These are phyloP conservation scores for Stemphylium vesicarium DNA, from an alignment of 2,329 filamentous ascomycete genomes.

Conservation along the genomic window DNA sequence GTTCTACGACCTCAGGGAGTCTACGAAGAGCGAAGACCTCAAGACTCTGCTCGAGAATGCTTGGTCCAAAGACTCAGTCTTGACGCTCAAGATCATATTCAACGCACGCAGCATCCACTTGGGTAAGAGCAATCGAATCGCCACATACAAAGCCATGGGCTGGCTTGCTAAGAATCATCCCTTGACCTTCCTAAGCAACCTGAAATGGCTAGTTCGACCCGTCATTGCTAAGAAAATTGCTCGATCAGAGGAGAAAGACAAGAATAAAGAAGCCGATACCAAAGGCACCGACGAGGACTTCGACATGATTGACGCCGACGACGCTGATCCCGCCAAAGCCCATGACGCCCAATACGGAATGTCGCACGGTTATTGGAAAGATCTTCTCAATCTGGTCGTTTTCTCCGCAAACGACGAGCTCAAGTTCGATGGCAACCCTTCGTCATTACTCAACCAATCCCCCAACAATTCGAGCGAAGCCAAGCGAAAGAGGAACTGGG, in stretches of 20 bases:
- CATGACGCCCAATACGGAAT: slow-evolving; percentile 48
- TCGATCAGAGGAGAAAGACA: slow-evolving; percentile 21
- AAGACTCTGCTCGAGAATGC: slow-evolving; percentile 54
- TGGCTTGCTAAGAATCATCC: slow-evolving; percentile 65
- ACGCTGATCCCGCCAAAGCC: slow-evolving; percentile 27
- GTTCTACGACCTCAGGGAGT: slow-evolving; percentile 60
- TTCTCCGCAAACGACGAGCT: slow-evolving; percentile 59
- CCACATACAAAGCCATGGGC: slow-evolving; percentile 61
- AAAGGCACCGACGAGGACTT: slow-evolving; percentile 43
- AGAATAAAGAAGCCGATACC: neutral
- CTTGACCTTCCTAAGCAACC: slow-evolving; percentile 59
- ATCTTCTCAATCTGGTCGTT: slow-evolving; percentile 63
- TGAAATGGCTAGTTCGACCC: slow-evolving; percentile 63
- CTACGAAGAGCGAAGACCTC: slow-evolving; percentile 48
- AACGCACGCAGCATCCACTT: slow-evolving; percentile 67
- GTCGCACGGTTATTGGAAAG: slow-evolving; percentile 68
- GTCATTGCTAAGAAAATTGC: slow-evolving; percentile 62
- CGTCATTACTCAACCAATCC: slow-evolving; percentile 50
- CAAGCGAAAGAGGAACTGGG: slow-evolving; percentile 29
- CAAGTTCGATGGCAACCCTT: slow-evolving; percentile 49
- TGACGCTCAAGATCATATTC: slow-evolving; percentile 66
- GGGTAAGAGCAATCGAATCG: slow-evolving; percentile 58
- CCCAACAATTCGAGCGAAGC: slow-evolving; percentile 24
- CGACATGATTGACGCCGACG: slow-evolving; percentile 54
- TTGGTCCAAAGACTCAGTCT: slow-evolving; percentile 57